Conservation (phyloP, 2,329 filamentous ascomycete species). For the Ploettnerulaceae sp. region DNA sequence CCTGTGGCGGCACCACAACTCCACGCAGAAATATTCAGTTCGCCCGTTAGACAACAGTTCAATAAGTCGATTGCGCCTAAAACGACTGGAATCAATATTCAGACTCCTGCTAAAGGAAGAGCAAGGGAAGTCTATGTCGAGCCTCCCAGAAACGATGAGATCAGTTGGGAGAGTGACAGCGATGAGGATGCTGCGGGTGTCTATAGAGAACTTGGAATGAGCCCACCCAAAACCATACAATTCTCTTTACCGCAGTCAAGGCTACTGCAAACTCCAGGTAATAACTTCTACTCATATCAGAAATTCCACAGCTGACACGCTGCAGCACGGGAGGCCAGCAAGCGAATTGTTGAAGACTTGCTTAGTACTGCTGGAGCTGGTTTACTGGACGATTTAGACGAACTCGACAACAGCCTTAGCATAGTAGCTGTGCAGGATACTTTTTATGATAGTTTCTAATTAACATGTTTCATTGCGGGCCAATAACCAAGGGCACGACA, state of each 20-base stretch:
- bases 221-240: slow-evolving; percentile 89
- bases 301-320: slow-evolving; percentile 9
- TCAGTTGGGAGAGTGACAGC: slow-evolving; percentile 67
- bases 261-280: slow-evolving; percentile 74
- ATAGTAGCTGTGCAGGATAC: slow-evolving; percentile 62
- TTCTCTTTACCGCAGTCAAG: slow-evolving; percentile 75
- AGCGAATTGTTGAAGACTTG: slow-evolving; percentile 75
- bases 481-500: background rate
- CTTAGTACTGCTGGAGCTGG: slow-evolving; percentile 74
- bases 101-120: slow-evolving; percentile 60
- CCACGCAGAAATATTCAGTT: slow-evolving; percentile 80
- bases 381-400: slow-evolving; percentile 44
- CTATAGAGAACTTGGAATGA: slow-evolving; percentile 63
- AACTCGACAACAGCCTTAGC: slow-evolving; percentile 56
- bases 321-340: slow-evolving; percentile 71
- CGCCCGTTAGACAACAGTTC: slow-evolving; percentile 50
- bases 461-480: slow-evolving; percentile 7
- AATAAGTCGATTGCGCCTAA: slow-evolving; percentile 44
- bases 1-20: slow-evolving; percentile 77
- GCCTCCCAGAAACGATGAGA: slow-evolving; percentile 44
- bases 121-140: slow-evolving; percentile 47
- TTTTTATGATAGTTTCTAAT: slow-evolving; percentile 51
- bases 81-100: slow-evolving; percentile 80
- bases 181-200: slow-evolving; percentile 54
- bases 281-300: slow-evolving; percentile 3